A percentile compares a stretch with the other conserved stretches of the same genome.
These are phyloP conservation scores for Paecilomyces niveus DNA, from an alignment of 2,329 filamentous ascomycete genomes.

Conservation along the genomic window DNA sequence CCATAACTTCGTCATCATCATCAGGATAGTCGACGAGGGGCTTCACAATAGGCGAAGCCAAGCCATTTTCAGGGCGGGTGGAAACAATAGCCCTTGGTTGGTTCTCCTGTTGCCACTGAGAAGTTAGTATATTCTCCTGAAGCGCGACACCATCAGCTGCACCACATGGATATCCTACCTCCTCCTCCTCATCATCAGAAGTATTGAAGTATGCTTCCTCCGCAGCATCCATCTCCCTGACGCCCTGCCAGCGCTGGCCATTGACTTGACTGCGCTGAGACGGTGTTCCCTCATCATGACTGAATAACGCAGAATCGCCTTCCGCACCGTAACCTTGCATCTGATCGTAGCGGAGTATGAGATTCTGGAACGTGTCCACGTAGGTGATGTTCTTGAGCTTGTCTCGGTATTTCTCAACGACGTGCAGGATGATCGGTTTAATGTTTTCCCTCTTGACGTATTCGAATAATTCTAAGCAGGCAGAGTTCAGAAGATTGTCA, in stretches of 20 bases:
- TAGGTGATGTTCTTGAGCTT: slow-evolving; percentile 69
- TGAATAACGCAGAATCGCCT: slow-evolving; percentile 59
- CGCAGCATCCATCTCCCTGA: slow-evolving; percentile 75
- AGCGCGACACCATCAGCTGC: not conserved
- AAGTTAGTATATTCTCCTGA: slow-evolving; percentile 5
- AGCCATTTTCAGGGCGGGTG: slow-evolving; percentile 47
- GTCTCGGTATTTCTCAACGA: slow-evolving; percentile 78
- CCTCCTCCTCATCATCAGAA: slow-evolving; percentile 79
- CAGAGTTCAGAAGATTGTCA: slow-evolving; percentile 89
- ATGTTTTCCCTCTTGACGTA: slow-evolving; percentile 76
- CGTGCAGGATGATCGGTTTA: slow-evolving; percentile 72
- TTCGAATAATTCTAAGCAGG: slow-evolving; percentile 89
- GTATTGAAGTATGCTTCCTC: slow-evolving; percentile 94
- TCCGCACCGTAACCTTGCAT: slow-evolving; percentile 60
- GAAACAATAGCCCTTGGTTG: slow-evolving; percentile 27
- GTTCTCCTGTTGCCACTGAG: slow-evolving; percentile 29
- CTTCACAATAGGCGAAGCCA: slow-evolving; percentile 54
- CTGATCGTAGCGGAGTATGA: slow-evolving; percentile 73
- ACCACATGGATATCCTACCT: slow-evolving; percentile 26
- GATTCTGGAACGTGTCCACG: slow-evolving; percentile 72
- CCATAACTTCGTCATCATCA: slow-evolving; percentile 71
- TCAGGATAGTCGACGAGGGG: slow-evolving; percentile 88
- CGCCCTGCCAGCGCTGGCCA: slow-evolving; percentile 57
- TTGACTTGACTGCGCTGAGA: slow-evolving; percentile 42
- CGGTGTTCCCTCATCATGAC: slow-evolving; percentile 60